Evolutionary conservation across 768 basidiomycete genomes (phyloP).

Genomic region (Phlebiopsis flavidoalba): DNA sequence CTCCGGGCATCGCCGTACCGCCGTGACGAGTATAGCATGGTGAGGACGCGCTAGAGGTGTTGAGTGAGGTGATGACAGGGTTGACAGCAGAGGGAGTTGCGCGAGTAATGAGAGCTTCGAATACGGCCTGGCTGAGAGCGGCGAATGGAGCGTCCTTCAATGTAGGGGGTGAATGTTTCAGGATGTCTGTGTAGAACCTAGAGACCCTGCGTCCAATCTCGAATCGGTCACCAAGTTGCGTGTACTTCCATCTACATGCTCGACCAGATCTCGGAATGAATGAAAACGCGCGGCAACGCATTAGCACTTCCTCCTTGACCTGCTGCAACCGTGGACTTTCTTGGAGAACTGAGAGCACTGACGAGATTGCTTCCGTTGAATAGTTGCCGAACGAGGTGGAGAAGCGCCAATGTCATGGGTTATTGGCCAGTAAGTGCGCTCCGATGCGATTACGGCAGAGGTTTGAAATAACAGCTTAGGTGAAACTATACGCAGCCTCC

Average conservation of each 20-base stretch:
- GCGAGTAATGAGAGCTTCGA: constrained; percentile 67
- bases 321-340: constrained; percentile 10
- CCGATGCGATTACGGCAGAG: constrained; percentile 61
- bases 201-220: constrained; percentile 72
- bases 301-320: constrained; percentile 77
- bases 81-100: constrained; percentile 78
- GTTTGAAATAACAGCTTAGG: too few relatives aligned
- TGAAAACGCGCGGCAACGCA: constrained; percentile 77
- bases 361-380: constrained; percentile 58
- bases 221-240: constrained; percentile 74
- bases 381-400: constrained; percentile 71
- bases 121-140: constrained; percentile 54
- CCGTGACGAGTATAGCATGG: constrained; percentile 54
- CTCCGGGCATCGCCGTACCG: constrained; percentile 66
- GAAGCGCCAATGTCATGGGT: constrained; percentile 75
- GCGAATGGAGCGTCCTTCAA: constrained; percentile 54
- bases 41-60: constrained; percentile 55
- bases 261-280: constrained; percentile 85
- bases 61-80: constrained; percentile 70
- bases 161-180: constrained; percentile 56
- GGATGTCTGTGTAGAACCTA: constrained; percentile 59
- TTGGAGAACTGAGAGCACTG: constrained; percentile 50
- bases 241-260: constrained; percentile 84
- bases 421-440: constrained; percentile 72
- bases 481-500: constrained; percentile 48